phyloP scores from a whole-genome alignment of 148 eudicot species.

The Rhododendron williamsianum region DNA sequence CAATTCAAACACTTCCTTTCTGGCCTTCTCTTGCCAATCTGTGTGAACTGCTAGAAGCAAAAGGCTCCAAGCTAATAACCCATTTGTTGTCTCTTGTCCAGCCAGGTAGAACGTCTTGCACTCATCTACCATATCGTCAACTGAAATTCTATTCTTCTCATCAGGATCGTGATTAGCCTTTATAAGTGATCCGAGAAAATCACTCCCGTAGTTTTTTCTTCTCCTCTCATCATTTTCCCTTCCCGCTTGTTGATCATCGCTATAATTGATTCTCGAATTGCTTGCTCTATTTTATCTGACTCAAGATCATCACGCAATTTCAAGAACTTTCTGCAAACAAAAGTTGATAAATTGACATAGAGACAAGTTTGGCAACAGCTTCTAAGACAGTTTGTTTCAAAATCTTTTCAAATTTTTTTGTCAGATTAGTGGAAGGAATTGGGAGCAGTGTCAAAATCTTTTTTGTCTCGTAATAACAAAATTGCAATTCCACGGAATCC shows the following conservation, averaged over 20 bases:
- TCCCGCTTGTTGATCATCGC: not conserved
- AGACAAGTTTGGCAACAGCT: not conserved
- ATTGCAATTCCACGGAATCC: no score
- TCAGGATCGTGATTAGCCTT: not conserved
- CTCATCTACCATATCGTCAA: not conserved
- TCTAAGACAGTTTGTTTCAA: not conserved
- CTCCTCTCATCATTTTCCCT: not conserved
- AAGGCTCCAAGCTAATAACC: not conserved
- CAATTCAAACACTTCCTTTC: constrained; percentile 5
- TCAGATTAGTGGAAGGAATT: not conserved
- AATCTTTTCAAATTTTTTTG: not conserved
- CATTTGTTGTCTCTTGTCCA: constrained; percentile 10
- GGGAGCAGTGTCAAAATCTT: not conserved
- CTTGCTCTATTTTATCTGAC: not conserved
- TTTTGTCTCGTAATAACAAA: no score
- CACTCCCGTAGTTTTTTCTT: not conserved
- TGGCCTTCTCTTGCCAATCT: constrained; percentile 15
- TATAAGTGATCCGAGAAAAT: constrained; percentile 8
- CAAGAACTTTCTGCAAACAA: not conserved
- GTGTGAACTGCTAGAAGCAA: constrained; percentile 9
- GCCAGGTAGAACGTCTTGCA: constrained; percentile 3
- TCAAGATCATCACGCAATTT: not conserved
- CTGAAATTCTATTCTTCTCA: not conserved
- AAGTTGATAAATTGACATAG: not conserved
- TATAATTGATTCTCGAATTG: not conserved